A percentile compares a stretch with the other conserved stretches of the same genome.
phyloP scores from a whole-genome alignment of 75 land plant genomes.

The Sequoia sempervirens region DNA sequence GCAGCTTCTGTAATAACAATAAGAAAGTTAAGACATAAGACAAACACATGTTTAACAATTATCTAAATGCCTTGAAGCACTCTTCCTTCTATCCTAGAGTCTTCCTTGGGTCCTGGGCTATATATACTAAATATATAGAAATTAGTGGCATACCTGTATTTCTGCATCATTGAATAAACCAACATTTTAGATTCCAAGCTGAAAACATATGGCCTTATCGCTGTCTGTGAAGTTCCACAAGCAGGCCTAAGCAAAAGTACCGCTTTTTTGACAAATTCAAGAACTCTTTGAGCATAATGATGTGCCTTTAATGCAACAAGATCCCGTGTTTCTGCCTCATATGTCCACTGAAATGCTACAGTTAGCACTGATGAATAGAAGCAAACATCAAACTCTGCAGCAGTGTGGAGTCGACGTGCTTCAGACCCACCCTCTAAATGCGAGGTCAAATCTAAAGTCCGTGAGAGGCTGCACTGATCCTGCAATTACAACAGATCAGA shows the following conservation, averaged over 20 bases:
- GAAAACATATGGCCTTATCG: not conserved
- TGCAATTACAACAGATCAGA: slow-evolving; percentile 3
- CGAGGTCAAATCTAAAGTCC: slow-evolving; percentile 42
- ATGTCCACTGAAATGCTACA: slow-evolving; percentile 27
- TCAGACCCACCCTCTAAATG: slow-evolving; percentile 39
- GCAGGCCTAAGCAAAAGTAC: slow-evolving; percentile 10
- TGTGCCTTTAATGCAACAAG: slow-evolving; percentile 22
- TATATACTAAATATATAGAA: not conserved
- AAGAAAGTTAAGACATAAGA: not conserved
- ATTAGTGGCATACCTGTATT: slow-evolving; percentile 6
- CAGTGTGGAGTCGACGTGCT: slow-evolving; percentile 10
- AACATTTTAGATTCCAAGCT: slow-evolving; percentile 8
- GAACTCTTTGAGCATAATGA: slow-evolving; percentile 20
- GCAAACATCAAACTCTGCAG: not conserved
- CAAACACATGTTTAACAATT: not conserved
- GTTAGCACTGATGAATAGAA: slow-evolving; percentile 17
- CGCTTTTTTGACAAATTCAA: slow-evolving; percentile 21
- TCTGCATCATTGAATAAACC: not conserved
- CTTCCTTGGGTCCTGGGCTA: no score
- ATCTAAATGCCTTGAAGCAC: no score
- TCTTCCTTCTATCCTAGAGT: no score
- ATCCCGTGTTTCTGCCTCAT: slow-evolving; percentile 23
- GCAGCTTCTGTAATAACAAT: slow-evolving; percentile 14
- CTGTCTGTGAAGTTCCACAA: slow-evolving; percentile 9
- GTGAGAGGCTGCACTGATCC: slow-evolving; percentile 11